Evolutionary conservation across 306 rosid species (phyloP), one percentile per base, ranked within the genome.

Genomic region (Erythrophleum fordii): DNA sequence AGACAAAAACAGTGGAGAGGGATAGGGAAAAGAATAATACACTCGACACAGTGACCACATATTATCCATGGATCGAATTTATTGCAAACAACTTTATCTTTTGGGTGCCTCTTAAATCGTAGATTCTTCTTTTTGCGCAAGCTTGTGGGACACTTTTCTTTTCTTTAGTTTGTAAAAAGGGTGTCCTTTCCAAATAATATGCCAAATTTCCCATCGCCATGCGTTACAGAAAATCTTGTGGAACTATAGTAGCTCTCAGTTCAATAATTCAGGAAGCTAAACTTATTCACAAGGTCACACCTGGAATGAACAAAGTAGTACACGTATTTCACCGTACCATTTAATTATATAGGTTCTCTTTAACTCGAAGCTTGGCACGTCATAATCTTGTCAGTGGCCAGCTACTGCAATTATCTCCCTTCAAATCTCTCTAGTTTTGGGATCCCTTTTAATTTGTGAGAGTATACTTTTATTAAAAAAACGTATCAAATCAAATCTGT

Each of bases 141-240:
- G 61, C 77, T 77, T 84, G 44, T 34, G 16, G 79, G 68, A 31
- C 53, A 25, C 72, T n/a, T 66, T 58, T 66, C 41, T 45, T 65
- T 14, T 73, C 49, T 78, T 62, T 83, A 35, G 74, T 51, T 41
- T 29, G 20, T 16, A 39, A 80, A 80, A 75, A 67, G 29, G 10
- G 17, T 6, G 22, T 62, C 62, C 59, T 78, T 64, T 72, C 13
- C 55, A 5, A 46, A 71, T 56, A 11, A 69, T 69, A 46, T 35
- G 77, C 0, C 29, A 77, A 51, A 62, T 48, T 71, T 72, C 28
- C 44, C 41, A 25, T 11, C 1, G 91, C 86, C 88, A 76, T 23
- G 87, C 72, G 87, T 82, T 41, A 37, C 28, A 26, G 35, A 70
- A 84, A 72, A 79, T 80, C 81, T 17, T 44, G 62, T 65, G 66